Base-by-base conservation (phyloP, 176 grass and related monocot species). In the Carex myosuroides region DNA sequence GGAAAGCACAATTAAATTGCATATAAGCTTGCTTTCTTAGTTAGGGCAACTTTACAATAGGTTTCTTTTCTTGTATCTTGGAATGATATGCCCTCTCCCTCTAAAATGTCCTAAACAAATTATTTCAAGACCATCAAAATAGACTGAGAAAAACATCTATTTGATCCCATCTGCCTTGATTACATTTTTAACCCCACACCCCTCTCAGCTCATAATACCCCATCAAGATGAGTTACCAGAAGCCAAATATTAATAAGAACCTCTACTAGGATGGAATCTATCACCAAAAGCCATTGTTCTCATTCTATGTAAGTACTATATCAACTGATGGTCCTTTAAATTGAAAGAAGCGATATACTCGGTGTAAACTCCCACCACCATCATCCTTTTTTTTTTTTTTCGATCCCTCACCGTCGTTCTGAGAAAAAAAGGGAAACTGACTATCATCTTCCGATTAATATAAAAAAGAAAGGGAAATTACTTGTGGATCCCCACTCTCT, bases 1-100 rank as follows among this genome's bases (percentile, higher is more conserved):
- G 89, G 52, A 79, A 84, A 58, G 37, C 26, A 78, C 52, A 77
- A 32, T 30, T 30, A 5, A 78, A 57, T 57, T 32, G 26, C 73
- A 55, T 57, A 78, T 55, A 18, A 78, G 14, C 26, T 57, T 33
- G 18, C 73, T 9, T 16, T 32, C 56, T 56, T 6, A 32, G 21
- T 71, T 21, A 22, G 18, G 68, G 39, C 2, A 21, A 71, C 17
- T 62, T 62, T 71, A 46, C 8, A 46, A 71, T 50, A 71, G 2
- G n/a, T 71, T 71, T 41, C 33, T 42, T 71, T 71, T 46, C 35
- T 71, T 46, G 37, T 12, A 35, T 68, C 30, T 68, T 17, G 20
- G 17, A 24, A 63, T 24, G 21, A 63, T 63, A 26, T 63, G 64
- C 12, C 26, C 64, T 68, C 64, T 68, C 64, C 64, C 29, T 68